Percentiles rank a stretch among this genome's conserved stretches.
Evolutionary conservation across 1,284 basidiomycete genomes (phyloP).

Genomic region (Trametes hirsuta): DNA sequence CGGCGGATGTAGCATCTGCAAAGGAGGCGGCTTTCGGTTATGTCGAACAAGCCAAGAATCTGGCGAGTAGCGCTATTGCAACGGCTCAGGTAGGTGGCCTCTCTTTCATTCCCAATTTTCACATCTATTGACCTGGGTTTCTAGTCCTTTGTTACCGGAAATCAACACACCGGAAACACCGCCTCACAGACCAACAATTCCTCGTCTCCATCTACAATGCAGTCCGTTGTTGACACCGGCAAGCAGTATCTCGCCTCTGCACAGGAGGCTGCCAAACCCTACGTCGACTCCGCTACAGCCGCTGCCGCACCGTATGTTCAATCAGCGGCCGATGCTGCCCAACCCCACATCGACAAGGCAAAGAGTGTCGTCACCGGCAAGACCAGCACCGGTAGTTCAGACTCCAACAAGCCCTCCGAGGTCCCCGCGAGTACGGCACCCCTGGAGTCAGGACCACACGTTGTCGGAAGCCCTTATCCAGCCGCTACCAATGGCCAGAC

Average conservation of each 20-base stretch:
- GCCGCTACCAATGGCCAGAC: slow-evolving; percentile 29
- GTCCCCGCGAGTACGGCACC: slow-evolving; percentile 45
- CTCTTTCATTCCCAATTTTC: background rate
- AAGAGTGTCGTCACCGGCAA: slow-evolving; percentile 29
- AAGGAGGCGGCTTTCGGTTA: slow-evolving; percentile 43
- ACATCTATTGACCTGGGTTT: background rate
- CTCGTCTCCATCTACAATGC: slow-evolving; percentile 37
- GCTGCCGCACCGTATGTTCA: slow-evolving; percentile 42
- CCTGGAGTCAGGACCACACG: slow-evolving; percentile 46
- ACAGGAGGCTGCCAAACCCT: slow-evolving; percentile 42
- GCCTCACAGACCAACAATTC: slow-evolving; percentile 15
- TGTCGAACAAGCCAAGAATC: slow-evolving; percentile 54
- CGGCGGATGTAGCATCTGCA: slow-evolving; percentile 48
- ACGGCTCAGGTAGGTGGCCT: slow-evolving; percentile 51
- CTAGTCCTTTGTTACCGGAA: slow-evolving; percentile 33
- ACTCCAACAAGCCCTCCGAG: slow-evolving; percentile 28
- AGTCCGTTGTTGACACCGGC: slow-evolving; percentile 43
- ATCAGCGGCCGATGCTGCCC: slow-evolving; percentile 42
- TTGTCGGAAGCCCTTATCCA: slow-evolving; percentile 41
- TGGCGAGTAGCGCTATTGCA: slow-evolving; percentile 48
- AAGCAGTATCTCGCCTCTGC: slow-evolving; percentile 46
- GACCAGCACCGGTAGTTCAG: background rate
- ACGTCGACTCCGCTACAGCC: slow-evolving; percentile 33
- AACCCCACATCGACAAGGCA: slow-evolving; percentile 35
- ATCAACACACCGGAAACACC: slow-evolving; percentile 12